phyloP scores from a whole-genome alignment of 345 rosid genomes.

The Boechera divaricarpa region DNA sequence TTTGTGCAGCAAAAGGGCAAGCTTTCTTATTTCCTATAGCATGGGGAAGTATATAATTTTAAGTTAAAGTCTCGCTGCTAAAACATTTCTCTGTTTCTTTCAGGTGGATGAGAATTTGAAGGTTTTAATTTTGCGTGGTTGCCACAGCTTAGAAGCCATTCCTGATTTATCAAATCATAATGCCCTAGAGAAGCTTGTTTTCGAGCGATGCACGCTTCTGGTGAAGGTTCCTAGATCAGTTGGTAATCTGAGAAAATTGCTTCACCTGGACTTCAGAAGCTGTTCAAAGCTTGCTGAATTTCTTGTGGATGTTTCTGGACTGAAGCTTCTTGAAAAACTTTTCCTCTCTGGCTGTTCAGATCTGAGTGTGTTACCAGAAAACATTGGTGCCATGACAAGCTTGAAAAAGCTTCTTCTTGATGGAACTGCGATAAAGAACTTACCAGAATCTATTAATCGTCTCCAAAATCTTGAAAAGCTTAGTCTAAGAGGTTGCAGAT shows the following conservation, averaged over 20 bases:
- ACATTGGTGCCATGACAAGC: conserved; percentile 33
- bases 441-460: conserved; percentile 27
- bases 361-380: conserved; percentile 39
- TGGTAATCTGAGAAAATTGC: conserved; percentile 31
- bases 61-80: neutral
- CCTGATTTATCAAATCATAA: conserved; percentile 45
- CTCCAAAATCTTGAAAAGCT: conserved; percentile 34
- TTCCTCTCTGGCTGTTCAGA: conserved; percentile 46
- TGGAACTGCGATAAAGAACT: conserved; percentile 29
- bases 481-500: conserved; percentile 33
- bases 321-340: conserved; percentile 40
- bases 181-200: conserved; percentile 35
- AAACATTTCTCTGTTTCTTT: neutral
- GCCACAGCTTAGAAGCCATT: conserved; percentile 40
- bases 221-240: conserved; percentile 41
- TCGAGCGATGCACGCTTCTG: conserved; percentile 35
- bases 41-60: neutral
- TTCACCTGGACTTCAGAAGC: conserved; percentile 33
- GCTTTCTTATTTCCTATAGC: neutral
- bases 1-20: conserved; percentile 40
- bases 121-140: conserved; percentile 40
- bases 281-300: conserved; percentile 41
- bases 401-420: conserved; percentile 46
- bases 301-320: conserved; percentile 42
- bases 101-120: conserved; percentile 35